Evolutionary conservation across 495 filamentous ascomycete genomes (phyloP).

Genomic region (Cercophora newfieldiana): DNA sequence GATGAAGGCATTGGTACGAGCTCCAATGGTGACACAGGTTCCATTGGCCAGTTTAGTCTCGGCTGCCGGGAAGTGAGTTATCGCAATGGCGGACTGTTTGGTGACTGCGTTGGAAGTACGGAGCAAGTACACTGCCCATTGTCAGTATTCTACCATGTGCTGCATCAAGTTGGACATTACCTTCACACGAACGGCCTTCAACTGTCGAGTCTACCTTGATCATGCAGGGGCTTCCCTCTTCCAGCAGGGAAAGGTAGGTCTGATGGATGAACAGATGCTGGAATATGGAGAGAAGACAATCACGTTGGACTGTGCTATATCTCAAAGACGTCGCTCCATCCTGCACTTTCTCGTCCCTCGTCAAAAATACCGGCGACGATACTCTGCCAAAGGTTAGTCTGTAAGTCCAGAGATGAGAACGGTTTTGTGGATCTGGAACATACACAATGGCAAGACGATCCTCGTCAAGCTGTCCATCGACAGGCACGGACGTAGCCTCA

Average conservation of each 20-base stretch:
- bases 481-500: background rate
- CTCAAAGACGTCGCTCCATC: background rate
- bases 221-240: background rate
- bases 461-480: background rate
- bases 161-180: background rate
- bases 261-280: background rate
- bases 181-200: constrained; percentile 1
- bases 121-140: constrained; percentile 3
- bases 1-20: constrained; percentile 8
- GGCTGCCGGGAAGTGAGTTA: background rate
- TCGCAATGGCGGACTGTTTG: background rate
- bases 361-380: background rate
- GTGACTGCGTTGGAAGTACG: constrained; percentile 6
- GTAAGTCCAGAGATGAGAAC: background rate
- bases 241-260: background rate
- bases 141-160: background rate
- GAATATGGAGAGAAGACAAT: background rate
- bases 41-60: background rate
- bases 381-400: background rate
- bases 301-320: background rate
- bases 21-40: background rate
- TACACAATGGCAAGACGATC: background rate
- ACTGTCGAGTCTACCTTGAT: background rate
- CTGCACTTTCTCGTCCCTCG: background rate
- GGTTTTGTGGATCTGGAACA: background rate